Percentiles rank a stretch among this genome's conserved stretches.
Evolutionary conservation across 257 asterid species (phyloP).

Genomic region (Ophiorrhiza pumila): DNA sequence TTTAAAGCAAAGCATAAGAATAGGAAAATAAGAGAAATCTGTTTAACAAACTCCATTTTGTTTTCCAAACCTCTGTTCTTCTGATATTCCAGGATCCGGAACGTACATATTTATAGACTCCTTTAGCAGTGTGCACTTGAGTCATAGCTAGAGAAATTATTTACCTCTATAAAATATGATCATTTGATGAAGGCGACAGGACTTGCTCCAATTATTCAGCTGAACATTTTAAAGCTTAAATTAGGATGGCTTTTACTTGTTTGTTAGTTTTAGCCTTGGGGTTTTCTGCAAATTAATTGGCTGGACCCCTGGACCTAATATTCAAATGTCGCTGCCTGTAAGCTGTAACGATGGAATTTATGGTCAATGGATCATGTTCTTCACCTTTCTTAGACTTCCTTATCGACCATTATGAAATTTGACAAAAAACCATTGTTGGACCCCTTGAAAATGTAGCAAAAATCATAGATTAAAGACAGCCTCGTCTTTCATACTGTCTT

Average conservation of each 20-base stretch:
- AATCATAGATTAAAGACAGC: background rate
- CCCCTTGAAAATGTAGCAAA: background rate
- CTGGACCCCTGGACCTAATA: background rate
- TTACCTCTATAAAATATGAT: background rate
- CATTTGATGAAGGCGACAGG: background rate
- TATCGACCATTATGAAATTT: background rate
- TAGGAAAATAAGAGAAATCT: slow-evolving; percentile 17
- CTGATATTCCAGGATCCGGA: background rate
- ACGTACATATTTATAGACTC: background rate
- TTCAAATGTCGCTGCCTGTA: background rate
- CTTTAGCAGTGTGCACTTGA: background rate
- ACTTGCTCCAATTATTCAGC: background rate
- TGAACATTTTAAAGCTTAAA: background rate
- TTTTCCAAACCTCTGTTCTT: too few species aligned
- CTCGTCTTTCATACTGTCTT: background rate
- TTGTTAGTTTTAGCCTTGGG: background rate
- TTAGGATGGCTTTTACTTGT: background rate
- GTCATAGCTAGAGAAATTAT: background rate
- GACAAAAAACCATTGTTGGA: background rate
- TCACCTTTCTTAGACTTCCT: background rate
- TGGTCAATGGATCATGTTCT: background rate
- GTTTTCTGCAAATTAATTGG: background rate
- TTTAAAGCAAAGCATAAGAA: background rate
- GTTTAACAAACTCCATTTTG: slow-evolving; percentile 17
- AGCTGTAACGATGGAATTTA: background rate